Base-by-base conservation (phyloP, 2,329 filamentous ascomycete genomes). In the Diaporthe ampelina region DNA sequence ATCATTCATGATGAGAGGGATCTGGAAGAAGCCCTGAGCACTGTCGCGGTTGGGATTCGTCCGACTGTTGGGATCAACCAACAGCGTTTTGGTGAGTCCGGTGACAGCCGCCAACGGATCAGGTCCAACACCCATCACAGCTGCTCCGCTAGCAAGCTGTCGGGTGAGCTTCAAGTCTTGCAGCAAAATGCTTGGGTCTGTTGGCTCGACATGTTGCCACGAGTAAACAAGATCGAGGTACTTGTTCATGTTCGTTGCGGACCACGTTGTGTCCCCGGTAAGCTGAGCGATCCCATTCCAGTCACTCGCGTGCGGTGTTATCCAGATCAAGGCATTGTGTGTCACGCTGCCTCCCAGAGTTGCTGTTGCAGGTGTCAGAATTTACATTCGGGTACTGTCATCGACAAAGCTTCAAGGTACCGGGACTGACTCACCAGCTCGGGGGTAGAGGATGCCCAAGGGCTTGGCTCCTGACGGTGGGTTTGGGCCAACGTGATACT, bases 381-480 rank as follows among this genome's bases (percentile, higher is more conserved):
- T 21, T 13, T 21, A 21, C 4, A 24, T 54, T 10, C 15, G 8
- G 10, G 5, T 15, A 67, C 21, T 17, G 19, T 32, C 26, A 32
- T 3, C 17, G 13, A 1, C 7, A 8, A 26, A 37, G 1, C 0
- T 9, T 48, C 26, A 24, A 4, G 29, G 19, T 9, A 19, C 26
- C 21, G 54, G 29, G 26, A 1, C 43, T 10, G 11, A 19, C 68
- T 61, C 54, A 54, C 86, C 88, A 5, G 88, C 85, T 26, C 91
- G 86, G 13, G 90, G 90, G 77, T 92, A 92, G 17, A 89, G 83
- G n/a, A 87, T 88, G 8, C 91, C 90, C 76, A 87, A 84, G 75
- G 85, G 81, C 8, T 78, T 84, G 0, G 90, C 87, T 19, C 87
- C 88, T 13, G 82, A 81, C 0, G 90, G 90, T 1, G 88, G 89